These are phyloP conservation scores for Buddleja alternifolia DNA, from an alignment of 257 asterid species.

Conservation along the genomic window DNA sequence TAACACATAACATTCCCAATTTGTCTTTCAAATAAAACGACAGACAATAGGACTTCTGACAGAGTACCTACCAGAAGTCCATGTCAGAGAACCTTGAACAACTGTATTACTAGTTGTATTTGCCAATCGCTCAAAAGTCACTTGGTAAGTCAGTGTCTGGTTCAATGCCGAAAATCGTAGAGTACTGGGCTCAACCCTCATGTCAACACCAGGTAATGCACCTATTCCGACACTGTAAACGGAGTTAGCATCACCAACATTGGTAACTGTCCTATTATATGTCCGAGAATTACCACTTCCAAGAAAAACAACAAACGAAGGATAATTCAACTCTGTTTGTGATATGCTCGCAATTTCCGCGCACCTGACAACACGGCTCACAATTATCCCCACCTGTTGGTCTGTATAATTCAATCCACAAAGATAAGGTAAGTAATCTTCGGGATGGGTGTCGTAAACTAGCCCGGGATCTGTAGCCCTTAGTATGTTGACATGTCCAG, in stretches of 20 bases:
- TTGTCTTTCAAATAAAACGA: too few relatives aligned
- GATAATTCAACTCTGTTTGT: conserved; percentile 32
- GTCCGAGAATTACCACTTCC: background rate
- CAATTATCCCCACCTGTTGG: background rate
- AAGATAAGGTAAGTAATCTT: conserved; percentile 25
- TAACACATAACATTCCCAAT: too few relatives aligned
- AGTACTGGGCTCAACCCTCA: background rate
- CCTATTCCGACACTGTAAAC: background rate
- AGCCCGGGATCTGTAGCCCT: conserved; percentile 36
- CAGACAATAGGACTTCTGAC: too few relatives aligned
- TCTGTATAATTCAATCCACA: conserved; percentile 34
- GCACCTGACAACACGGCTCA: conserved; percentile 33
- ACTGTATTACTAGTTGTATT: background rate
- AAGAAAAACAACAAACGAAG: conserved; percentile 19
- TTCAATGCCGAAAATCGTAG: conserved; percentile 7
- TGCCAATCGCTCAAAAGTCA: background rate
- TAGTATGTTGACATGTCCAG: conserved; percentile 33
- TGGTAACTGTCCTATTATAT: conserved; percentile 19
- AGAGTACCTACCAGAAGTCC: too few relatives aligned
- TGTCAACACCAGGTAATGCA: background rate
- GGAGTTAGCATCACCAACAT: conserved; percentile 8
- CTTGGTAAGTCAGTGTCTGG: conserved; percentile 11
- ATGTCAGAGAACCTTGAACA: too few relatives aligned
- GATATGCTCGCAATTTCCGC: conserved; percentile 23
- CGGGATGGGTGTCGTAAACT: conserved; percentile 25